Conservation (phyloP, 2,329 filamentous ascomycete genomes). For the Grosmannia serpens region DNA sequence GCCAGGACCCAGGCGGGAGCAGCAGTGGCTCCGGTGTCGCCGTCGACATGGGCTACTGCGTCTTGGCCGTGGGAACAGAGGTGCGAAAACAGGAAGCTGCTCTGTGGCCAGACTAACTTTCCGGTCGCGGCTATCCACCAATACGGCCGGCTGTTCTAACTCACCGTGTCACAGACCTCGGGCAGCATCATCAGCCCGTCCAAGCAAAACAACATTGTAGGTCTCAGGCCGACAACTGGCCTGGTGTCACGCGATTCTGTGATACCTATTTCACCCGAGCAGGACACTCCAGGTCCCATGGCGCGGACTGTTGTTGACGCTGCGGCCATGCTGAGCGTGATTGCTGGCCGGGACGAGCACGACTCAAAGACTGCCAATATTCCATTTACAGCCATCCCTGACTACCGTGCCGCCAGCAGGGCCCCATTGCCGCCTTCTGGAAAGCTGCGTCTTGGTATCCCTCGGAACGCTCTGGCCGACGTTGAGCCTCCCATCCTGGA, state of each 20-base stretch:
- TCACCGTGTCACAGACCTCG: conserved; percentile 27
- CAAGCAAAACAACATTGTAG: conserved; percentile 47
- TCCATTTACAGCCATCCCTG: conserved; percentile 30
- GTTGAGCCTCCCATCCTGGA: conserved; percentile 18
- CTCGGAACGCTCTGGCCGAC: conserved; percentile 41
- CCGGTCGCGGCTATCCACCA: too few species aligned
- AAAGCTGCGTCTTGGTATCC: conserved; percentile 47
- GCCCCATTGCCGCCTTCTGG: conserved; percentile 21
- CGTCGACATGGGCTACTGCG: conserved; percentile 46
- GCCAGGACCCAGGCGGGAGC: conserved; percentile 38
- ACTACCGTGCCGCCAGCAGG: conserved; percentile 23
- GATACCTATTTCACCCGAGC: conserved; percentile 51
- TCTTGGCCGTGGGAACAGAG: conserved; percentile 50
- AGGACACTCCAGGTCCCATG: conserved; percentile 57
- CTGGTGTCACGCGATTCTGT: conserved; percentile 51
- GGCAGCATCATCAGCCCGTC: conserved; percentile 51
- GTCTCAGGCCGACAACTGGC: conserved; percentile 58
- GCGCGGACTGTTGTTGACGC: conserved; percentile 55
- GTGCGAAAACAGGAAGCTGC: conserved; percentile 22
- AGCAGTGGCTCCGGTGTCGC: conserved; percentile 51
- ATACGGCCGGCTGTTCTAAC: not conserved
- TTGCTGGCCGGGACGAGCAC: conserved; percentile 45
- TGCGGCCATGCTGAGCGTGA: conserved; percentile 48
- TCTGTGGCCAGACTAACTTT: too few species aligned
- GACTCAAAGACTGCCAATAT: conserved; percentile 56